phyloP scores from a whole-genome alignment of 768 basidiomycete genomes.

The Tephrocybe sp. region DNA sequence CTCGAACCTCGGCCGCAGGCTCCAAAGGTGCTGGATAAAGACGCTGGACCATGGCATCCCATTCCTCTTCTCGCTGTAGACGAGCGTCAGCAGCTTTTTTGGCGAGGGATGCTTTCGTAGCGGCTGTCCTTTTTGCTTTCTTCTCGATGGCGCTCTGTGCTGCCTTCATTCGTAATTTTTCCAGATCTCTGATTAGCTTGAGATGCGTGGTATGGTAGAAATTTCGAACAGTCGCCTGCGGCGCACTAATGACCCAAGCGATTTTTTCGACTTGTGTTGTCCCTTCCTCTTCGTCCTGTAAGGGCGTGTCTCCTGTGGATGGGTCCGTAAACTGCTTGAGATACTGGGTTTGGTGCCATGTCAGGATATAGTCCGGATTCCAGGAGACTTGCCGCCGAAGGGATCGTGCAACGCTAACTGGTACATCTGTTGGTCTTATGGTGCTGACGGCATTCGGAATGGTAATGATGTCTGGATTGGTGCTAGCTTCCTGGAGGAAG shows the following conservation, averaged over 20 bases:
- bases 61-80: slow-evolving; percentile 57
- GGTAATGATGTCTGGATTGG: slow-evolving; percentile 29
- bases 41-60: slow-evolving; percentile 54
- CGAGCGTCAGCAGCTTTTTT: slow-evolving; percentile 66
- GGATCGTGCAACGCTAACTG: slow-evolving; percentile 38
- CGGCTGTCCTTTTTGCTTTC: slow-evolving; percentile 34
- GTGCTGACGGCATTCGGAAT: slow-evolving; percentile 15
- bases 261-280: slow-evolving; percentile 42
- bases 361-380: slow-evolving; percentile 57
- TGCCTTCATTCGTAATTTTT: slow-evolving; percentile 37
- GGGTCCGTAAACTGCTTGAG: slow-evolving; percentile 49
- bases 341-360: slow-evolving; percentile 68
- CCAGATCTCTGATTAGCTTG: slow-evolving; percentile 39
- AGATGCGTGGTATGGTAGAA: slow-evolving; percentile 42
- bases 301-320: slow-evolving; percentile 40
- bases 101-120: slow-evolving; percentile 51
- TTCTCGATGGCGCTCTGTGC: slow-evolving; percentile 30
- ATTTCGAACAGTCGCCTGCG: slow-evolving; percentile 41
- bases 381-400: slow-evolving; percentile 61
- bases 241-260: slow-evolving; percentile 54
- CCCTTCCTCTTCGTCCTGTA: slow-evolving; percentile 44
- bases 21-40: slow-evolving; percentile 54
- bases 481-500: slow-evolving; percentile 47
- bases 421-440: slow-evolving; percentile 24
- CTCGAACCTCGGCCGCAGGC: slow-evolving; percentile 44